Conservation (phyloP, 257 asterid genomes). For the Eucommia ulmoides region DNA sequence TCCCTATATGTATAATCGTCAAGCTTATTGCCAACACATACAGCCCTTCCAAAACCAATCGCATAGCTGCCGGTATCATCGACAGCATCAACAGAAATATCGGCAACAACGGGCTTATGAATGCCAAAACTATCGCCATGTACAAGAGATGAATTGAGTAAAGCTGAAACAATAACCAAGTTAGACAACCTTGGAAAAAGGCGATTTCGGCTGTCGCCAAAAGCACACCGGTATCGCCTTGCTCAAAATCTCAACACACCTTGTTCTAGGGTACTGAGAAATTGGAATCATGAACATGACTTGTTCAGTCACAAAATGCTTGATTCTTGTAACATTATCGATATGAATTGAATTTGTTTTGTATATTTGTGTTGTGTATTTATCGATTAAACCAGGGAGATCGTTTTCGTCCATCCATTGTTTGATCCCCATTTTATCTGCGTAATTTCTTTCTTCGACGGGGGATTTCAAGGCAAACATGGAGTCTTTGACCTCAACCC, state of each 20-base stretch:
- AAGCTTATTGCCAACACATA: constrained; percentile 47
- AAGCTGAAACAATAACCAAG: constrained; percentile 81
- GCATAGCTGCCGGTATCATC: constrained; percentile 72
- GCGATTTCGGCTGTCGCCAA: constrained; percentile 88
- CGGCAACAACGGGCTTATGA: constrained; percentile 70
- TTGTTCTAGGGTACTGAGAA: constrained; percentile 50
- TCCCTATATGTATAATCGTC: constrained; percentile 51
- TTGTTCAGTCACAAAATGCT: constrained; percentile 81
- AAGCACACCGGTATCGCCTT: constrained; percentile 84
- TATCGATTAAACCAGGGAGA: constrained; percentile 84
- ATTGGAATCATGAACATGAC: constrained; percentile 81
- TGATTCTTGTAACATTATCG: constrained; percentile 57
- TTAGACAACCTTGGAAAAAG: constrained; percentile 80
- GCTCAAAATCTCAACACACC: constrained; percentile 76
- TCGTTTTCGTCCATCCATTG: constrained; percentile 97
- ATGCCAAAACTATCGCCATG: constrained; percentile 79
- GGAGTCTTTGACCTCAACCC: constrained; percentile 84
- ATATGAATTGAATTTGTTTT: constrained; percentile 77
- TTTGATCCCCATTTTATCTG: constrained; percentile 79
- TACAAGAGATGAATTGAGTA: constrained; percentile 71
- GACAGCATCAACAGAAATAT: constrained; percentile 69
- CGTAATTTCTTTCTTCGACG: constrained; percentile 74
- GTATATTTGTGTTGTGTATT: constrained; percentile 53
- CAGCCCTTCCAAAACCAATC: constrained; percentile 69
- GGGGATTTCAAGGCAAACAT: constrained; percentile 72